Evolutionary conservation across 306 rosid species (phyloP).

Genomic region (Trifolium subterraneum): DNA sequence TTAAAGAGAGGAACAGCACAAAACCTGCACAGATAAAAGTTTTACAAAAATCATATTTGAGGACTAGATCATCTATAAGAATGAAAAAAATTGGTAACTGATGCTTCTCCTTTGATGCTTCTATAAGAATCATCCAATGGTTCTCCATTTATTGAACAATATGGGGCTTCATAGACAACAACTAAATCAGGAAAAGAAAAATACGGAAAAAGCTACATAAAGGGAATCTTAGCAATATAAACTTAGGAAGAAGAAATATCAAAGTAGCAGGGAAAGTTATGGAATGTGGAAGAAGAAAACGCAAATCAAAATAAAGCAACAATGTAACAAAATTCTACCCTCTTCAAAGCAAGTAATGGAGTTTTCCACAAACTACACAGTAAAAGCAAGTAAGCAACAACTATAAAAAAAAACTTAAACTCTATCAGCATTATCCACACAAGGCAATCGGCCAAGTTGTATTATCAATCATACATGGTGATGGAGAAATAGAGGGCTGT

Average conservation of each 20-base stretch:
- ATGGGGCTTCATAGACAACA: too few relatives aligned
- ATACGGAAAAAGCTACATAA: too few relatives aligned
- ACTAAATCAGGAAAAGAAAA: too few relatives aligned
- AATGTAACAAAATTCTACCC: not conserved
- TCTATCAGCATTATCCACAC: not conserved
- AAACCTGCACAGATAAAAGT: conserved; percentile 67
- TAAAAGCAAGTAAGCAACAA: not conserved
- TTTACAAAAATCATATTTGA: conserved; percentile 13
- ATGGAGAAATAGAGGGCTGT: not conserved
- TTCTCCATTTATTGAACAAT: too few relatives aligned
- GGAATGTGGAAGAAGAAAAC: not conserved
- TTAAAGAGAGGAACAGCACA: conserved; percentile 74
- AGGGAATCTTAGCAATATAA: too few relatives aligned
- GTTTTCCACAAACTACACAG: not conserved
- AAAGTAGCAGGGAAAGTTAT: not conserved
- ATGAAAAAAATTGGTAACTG: not conserved
- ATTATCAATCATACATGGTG: not conserved
- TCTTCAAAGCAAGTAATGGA: not conserved
- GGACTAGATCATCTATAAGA: conserved; percentile 22
- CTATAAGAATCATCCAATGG: too few relatives aligned
- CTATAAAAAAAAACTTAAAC: too few relatives aligned
- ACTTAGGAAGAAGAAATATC: not conserved
- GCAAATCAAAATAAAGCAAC: too few relatives aligned
- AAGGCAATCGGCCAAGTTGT: not conserved
- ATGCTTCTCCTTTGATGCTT: too few relatives aligned